Conservation (phyloP, 2,329 filamentous ascomycete species). For the Diaporthe citrichinensis region DNA sequence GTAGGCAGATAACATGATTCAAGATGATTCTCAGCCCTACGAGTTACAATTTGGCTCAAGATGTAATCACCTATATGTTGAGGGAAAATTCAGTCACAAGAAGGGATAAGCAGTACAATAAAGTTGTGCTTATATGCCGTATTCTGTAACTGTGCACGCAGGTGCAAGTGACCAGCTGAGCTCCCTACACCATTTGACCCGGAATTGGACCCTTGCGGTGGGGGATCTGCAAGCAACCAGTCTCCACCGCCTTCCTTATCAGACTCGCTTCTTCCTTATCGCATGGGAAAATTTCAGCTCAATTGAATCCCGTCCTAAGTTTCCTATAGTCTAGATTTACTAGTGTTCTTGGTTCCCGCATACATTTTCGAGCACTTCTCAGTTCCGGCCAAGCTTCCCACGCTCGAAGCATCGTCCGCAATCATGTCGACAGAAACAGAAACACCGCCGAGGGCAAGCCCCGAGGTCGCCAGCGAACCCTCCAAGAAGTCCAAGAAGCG, state of each 20-base stretch:
- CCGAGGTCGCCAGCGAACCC: conserved; percentile 42
- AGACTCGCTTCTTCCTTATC: conserved; percentile 6
- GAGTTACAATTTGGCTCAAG: not conserved
- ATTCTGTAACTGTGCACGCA: not conserved
- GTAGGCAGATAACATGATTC: conserved; percentile 18
- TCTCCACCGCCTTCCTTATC: conserved; percentile 28
- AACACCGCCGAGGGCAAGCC: conserved; percentile 18
- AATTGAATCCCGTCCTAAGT: not conserved
- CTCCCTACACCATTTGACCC: not conserved
- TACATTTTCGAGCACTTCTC: not conserved
- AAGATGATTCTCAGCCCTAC: not conserved
- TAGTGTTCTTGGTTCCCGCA: not conserved
- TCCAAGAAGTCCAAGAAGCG: conserved; percentile 72
- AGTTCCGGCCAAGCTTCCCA: not conserved
- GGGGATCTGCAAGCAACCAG: conserved; percentile 6
- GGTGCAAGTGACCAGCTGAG: not conserved
- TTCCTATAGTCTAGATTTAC: not conserved
- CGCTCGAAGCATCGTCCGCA: not conserved
- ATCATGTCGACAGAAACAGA: conserved; percentile 34
- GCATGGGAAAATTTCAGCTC: conserved; percentile 28
- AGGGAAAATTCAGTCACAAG: not conserved
- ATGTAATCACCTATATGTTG: too few relatives aligned
- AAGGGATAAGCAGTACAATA: not conserved
- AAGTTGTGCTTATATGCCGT: not conserved
- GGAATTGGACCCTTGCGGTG: not conserved